Conservation (phyloP, 768 basidiomycete genomes). For the Termitomyces sp. region DNA sequence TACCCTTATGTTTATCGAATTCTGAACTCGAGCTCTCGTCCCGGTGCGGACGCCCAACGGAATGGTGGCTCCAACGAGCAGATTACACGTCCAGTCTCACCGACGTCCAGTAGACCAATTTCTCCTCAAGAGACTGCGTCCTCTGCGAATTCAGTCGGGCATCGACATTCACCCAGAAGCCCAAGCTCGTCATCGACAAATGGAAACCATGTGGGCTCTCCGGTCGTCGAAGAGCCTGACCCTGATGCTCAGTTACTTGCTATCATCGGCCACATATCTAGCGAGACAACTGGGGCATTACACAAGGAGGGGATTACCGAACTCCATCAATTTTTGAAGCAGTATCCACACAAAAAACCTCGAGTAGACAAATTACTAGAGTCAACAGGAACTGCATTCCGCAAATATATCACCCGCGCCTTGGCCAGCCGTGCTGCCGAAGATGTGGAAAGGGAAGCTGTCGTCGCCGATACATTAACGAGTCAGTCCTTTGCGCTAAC, state of each 20-base stretch:
- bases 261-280: constrained; percentile 84
- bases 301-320: constrained; percentile 95
- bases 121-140: constrained; percentile 65
- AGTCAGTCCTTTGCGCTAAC: constrained; percentile 45
- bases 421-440: constrained; percentile 85
- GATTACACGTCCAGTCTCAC: constrained; percentile 47
- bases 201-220: constrained; percentile 47
- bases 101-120: constrained; percentile 63
- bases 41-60: constrained; percentile 36
- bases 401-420: constrained; percentile 88
- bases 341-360: constrained; percentile 78
- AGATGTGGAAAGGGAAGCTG: constrained; percentile 75
- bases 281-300: constrained; percentile 83
- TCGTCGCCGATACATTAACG: constrained; percentile 79
- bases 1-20: constrained; percentile 95
- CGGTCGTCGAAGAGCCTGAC: constrained; percentile 76
- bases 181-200: constrained; percentile 63
- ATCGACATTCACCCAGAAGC: constrained; percentile 61
- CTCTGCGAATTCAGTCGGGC: constrained; percentile 43
- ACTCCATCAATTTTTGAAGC: constrained; percentile 89
- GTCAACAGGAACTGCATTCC: constrained; percentile 84
- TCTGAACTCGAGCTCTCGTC: constrained; percentile 62
- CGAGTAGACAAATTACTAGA: constrained; percentile 87
- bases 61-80: constrained; percentile 32
- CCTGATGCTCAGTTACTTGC: constrained; percentile 80